A percentile compares a stretch with the other conserved stretches of the same genome.
Evolutionary conservation across 495 filamentous ascomycete genomes (phyloP).

Genomic region (Penicillium paxilli): DNA sequence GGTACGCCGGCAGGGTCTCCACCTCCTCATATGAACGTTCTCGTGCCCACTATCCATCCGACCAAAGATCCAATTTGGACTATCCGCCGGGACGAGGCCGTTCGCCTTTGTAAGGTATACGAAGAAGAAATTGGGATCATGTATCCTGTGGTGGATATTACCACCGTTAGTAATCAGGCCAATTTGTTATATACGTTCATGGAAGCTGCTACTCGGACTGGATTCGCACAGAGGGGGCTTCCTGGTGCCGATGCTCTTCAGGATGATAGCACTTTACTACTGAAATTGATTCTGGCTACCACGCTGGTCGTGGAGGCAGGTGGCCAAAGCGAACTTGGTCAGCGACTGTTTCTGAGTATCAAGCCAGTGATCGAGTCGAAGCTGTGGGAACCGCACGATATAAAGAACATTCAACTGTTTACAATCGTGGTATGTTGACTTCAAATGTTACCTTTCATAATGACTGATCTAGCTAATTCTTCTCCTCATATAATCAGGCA

Average conservation of each 20-base stretch:
- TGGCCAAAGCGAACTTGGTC: slow-evolving; percentile 73
- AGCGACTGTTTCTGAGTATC: slow-evolving; percentile 68
- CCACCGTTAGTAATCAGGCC: slow-evolving; percentile 62
- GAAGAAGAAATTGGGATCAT: slow-evolving; percentile 85
- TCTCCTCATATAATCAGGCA: slow-evolving; percentile 44
- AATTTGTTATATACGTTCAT: slow-evolving; percentile 68
- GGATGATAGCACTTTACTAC: slow-evolving; percentile 65
- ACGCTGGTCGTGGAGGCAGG: slow-evolving; percentile 71
- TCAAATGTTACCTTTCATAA: too few species aligned
- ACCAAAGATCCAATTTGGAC: slow-evolving; percentile 75
- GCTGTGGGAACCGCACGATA: slow-evolving; percentile 64
- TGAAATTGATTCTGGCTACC: slow-evolving; percentile 80
- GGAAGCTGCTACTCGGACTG: slow-evolving; percentile 60
- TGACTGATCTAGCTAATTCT: neutral
- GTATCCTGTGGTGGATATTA: slow-evolving; percentile 79
- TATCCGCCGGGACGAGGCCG: slow-evolving; percentile 67
- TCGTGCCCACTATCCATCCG: slow-evolving; percentile 36
- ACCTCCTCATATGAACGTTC: slow-evolving; percentile 43
- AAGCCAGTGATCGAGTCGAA: slow-evolving; percentile 67
- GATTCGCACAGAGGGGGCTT: slow-evolving; percentile 53
- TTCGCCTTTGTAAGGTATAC: slow-evolving; percentile 69
- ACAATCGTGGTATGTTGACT: slow-evolving; percentile 60
- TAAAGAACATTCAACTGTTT: slow-evolving; percentile 71
- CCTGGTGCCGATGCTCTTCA: slow-evolving; percentile 63
- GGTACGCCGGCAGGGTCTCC: slow-evolving; percentile 55